Conservation (phyloP, 192 early-diverging fungal species). For the Diversispora eburnea region DNA sequence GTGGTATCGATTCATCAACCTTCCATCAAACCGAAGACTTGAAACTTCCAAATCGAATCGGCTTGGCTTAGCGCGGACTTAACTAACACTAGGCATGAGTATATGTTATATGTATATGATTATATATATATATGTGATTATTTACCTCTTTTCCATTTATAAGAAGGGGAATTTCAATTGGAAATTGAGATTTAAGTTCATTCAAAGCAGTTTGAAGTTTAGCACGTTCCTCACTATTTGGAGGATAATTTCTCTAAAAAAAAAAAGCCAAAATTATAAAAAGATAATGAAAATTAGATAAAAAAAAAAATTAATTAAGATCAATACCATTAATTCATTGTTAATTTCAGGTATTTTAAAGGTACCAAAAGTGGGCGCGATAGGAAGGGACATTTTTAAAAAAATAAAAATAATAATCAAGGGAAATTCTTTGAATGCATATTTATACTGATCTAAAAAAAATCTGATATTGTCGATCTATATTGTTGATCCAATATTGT, state of each 20-base stretch:
- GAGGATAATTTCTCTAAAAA: conserved; percentile 62
- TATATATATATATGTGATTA: no score
- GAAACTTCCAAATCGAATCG: no score
- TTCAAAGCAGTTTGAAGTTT: conserved; percentile 75
- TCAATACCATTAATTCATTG: conserved; percentile 81
- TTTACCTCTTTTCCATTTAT: conserved; percentile 82
- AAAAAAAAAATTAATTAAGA: neutral
- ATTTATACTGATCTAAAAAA: no score
- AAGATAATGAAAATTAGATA: neutral
- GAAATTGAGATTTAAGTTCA: conserved; percentile 63
- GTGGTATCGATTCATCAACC: no score
- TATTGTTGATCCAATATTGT: no score
- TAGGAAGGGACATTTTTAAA: neutral
- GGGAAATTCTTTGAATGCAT: no score
- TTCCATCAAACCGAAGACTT: no score
- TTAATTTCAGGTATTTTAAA: conserved; percentile 77
- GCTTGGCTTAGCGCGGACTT: no score
- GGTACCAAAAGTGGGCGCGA: conserved; percentile 59
- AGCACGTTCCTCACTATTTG: conserved; percentile 67
- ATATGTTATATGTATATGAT: no score
- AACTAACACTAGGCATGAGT: no score
- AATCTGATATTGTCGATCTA: no score
- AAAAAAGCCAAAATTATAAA: neutral
- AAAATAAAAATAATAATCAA: no score
- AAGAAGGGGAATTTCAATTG: conserved; percentile 76